A percentile compares a stretch with the other conserved stretches of the same genome.
Evolutionary conservation across 2,329 filamentous ascomycete species (phyloP).

Genomic region (Botrytis tulipae): DNA sequence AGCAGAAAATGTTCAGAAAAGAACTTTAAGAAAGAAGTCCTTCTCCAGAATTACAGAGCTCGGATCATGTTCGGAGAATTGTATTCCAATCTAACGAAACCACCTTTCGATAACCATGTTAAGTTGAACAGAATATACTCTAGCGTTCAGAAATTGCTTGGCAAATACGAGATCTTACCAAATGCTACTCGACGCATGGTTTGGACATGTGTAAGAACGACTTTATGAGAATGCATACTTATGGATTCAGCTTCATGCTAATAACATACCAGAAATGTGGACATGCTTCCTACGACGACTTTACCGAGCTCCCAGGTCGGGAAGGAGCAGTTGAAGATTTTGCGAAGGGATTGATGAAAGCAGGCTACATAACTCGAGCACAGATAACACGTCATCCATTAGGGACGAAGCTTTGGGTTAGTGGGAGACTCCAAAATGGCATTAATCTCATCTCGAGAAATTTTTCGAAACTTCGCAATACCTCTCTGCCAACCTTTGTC

Average conservation of each 20-base stretch:
- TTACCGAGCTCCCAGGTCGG: neutral
- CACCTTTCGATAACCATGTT: neutral
- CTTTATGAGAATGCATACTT: neutral
- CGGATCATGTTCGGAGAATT: neutral
- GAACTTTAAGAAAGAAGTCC: too few species aligned
- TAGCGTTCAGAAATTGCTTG: neutral
- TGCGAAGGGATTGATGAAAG: neutral
- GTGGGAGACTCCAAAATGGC: neutral
- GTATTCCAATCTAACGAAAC: neutral
- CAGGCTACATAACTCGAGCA: slow-evolving; percentile 2
- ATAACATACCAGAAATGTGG: neutral
- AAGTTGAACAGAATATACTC: too few species aligned
- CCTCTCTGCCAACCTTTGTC: neutral
- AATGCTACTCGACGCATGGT: neutral
- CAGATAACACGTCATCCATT: neutral
- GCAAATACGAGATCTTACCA: neutral
- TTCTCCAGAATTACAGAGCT: neutral
- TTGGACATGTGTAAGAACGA: slow-evolving; percentile 4
- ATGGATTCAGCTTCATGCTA: neutral
- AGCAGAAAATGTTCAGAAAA: neutral
- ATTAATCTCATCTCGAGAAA: neutral
- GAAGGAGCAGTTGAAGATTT: neutral
- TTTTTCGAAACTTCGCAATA: neutral
- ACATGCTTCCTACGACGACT: neutral
- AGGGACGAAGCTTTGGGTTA: too few species aligned